Evolutionary conservation across 768 basidiomycete species (phyloP), one percentile per base, ranked within the genome.

Genomic region (Mycena albidolilacea): DNA sequence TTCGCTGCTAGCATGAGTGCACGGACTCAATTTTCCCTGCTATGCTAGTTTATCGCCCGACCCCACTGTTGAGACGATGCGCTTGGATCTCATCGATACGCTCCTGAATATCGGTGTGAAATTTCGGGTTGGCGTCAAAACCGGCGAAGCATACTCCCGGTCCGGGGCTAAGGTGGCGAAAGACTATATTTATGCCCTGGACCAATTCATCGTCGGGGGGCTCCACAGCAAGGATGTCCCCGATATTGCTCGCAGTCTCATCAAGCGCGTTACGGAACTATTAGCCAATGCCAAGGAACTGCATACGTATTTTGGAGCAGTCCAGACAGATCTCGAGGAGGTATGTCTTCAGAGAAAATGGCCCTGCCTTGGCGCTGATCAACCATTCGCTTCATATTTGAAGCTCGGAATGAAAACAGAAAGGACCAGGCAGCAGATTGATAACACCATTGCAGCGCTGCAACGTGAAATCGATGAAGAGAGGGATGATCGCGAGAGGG

Each of bases 121-220:
- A 7, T 65, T 65, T 37, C 37, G 50, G 54, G 35, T 65, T 46
- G 52, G 64, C 52, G 50, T 65, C 64, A 50, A 52, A 65, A 50
- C 6, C n/a, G 64, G 64, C 14, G 64, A 65, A 35, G 64, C 30
- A 50, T 54, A 65, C 52, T 50, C 64, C 50, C 64, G 37, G 19
- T 50, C 64, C 8, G 64, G 64, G 52, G 38, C 50, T n/a, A 65
- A 65, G 64, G 64, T 65, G n/a, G 64, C 64, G 64, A 65, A 65
- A 37, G 52, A 65, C 17, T 30, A 41, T n/a, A 65, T 65, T 50
- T 65, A 65, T 21, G 10, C 10, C 11, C 64, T 65, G 19, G 39
- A 65, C 7, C 50, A 38, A 65, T 54, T 65, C 52, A 11, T 55
- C 12, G 64, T 44, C 17, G 64, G 64, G 3, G 9, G 37, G 54